Conservation (phyloP, 73 alveolate species). For the Blepharisma japonicum region DNA sequence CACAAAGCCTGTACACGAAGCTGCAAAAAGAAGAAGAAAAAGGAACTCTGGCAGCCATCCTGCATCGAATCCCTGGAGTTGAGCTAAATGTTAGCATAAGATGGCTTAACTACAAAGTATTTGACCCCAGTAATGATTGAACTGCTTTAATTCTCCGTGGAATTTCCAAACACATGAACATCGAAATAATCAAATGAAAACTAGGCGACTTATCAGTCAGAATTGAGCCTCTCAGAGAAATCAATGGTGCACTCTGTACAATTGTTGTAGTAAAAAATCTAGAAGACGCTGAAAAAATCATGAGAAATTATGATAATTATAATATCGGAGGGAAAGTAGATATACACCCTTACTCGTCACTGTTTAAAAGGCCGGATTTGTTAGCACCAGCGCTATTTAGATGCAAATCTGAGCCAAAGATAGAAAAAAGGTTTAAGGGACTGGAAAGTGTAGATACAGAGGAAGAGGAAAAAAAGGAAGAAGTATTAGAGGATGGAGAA, state of each 20-base stretch:
- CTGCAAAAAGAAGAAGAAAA: background rate
- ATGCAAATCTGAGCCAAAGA: no score
- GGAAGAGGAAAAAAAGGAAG: background rate
- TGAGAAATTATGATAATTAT: background rate
- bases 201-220: background rate
- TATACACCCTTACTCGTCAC: background rate
- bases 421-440: background rate
- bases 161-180: background rate
- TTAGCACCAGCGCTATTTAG: background rate
- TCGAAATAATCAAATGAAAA: background rate
- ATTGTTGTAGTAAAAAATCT: background rate
- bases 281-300: slow-evolving; percentile 1
- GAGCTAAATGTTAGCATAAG: background rate
- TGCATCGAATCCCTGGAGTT: slow-evolving; percentile 13
- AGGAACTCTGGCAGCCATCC: background rate
- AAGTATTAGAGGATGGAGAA: background rate
- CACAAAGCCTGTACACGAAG: background rate
- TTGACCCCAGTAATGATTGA: slow-evolving; percentile 3
- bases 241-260: background rate
- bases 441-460: background rate
- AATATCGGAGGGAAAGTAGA: background rate
- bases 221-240: background rate
- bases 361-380: slow-evolving; percentile 13
- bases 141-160: slow-evolving; percentile 14
- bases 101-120: slow-evolving; percentile 13